A percentile compares a stretch with the other conserved stretches of the same genome.
These are phyloP conservation scores for Fusarium sp. DNA, from an alignment of 2,329 filamentous ascomycete species.

Conservation along the genomic window DNA sequence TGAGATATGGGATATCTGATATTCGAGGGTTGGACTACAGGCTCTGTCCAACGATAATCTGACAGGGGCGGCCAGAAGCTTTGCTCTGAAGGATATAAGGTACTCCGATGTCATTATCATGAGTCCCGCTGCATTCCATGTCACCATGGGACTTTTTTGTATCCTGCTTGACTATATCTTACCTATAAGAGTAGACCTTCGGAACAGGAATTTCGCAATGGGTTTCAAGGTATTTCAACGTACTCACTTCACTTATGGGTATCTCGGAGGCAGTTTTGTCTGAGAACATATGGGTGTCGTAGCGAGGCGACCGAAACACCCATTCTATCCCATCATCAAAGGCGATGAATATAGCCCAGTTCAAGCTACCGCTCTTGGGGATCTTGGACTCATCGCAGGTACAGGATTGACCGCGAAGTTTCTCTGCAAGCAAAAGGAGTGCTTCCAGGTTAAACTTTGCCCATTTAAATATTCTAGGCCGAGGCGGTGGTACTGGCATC, in stretches of 20 bases:
- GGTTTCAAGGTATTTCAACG: conserved; percentile 24
- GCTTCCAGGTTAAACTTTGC: conserved; percentile 28
- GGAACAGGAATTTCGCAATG: conserved; percentile 30
- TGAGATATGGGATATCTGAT: neutral
- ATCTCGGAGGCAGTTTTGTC: conserved; percentile 26
- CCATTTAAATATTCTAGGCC: neutral
- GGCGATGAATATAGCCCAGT: conserved; percentile 34
- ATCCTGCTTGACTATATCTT: accelerated
- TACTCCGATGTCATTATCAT: conserved; percentile 32
- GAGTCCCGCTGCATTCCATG: neutral
- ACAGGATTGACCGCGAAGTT: conserved; percentile 27
- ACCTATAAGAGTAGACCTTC: conserved; percentile 23
- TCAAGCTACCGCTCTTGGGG: conserved; percentile 30
- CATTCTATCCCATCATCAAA: conserved; percentile 36
- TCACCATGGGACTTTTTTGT: accelerated
- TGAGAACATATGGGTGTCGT: neutral
- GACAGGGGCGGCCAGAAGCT: conserved; percentile 26
- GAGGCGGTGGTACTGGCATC: accelerated
- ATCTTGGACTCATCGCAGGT: conserved; percentile 11
- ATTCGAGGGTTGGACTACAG: neutral
- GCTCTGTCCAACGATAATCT: conserved; percentile 29
- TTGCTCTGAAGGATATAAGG: conserved; percentile 41
- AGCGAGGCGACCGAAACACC: conserved; percentile 31
- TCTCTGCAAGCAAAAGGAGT: conserved; percentile 23
- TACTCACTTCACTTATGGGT: conserved; percentile 34